phyloP scores from a whole-genome alignment of 495 filamentous ascomycete species.

The Echria macrotheca region DNA sequence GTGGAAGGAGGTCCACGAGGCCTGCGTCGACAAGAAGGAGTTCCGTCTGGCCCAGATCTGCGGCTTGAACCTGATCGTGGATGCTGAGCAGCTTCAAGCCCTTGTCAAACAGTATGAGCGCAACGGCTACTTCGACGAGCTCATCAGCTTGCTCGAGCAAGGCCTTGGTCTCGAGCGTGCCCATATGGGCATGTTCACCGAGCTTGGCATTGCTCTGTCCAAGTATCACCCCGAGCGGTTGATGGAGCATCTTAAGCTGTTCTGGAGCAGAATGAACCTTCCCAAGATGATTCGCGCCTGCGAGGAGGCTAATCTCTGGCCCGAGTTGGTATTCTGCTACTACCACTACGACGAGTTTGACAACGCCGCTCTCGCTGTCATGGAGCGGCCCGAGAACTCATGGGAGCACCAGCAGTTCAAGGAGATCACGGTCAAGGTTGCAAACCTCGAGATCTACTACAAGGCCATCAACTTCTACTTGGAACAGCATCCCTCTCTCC shows the following conservation, averaged over 20 bases:
- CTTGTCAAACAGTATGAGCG: slow-evolving; percentile 95
- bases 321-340: slow-evolving; percentile 97
- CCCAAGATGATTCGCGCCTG: slow-evolving; percentile 95
- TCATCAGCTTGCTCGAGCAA: slow-evolving; percentile 90
- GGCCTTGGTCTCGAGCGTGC: slow-evolving; percentile 87
- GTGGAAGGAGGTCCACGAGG: slow-evolving; percentile 98
- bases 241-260: slow-evolving; percentile 98
- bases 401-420: slow-evolving; percentile 99
- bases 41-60: slow-evolving; percentile 99
- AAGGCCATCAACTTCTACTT: slow-evolving; percentile 96
- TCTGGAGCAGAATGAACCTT: slow-evolving; percentile 98
- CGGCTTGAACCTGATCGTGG: slow-evolving; percentile 96
- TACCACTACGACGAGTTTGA: slow-evolving; percentile 99
- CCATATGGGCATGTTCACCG: slow-evolving; percentile 90
- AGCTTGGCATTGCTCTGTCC: slow-evolving; percentile 87
- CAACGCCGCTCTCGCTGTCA: slow-evolving; percentile 97
- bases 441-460: slow-evolving; percentile 99
- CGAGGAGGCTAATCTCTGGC: slow-evolving; percentile 96
- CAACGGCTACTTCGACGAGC: slow-evolving; percentile 97
- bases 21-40: slow-evolving; percentile 96
- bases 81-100: slow-evolving; percentile 91
- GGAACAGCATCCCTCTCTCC: slow-evolving; percentile 87
- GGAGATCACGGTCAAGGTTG: slow-evolving; percentile 96
- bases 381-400: slow-evolving; percentile 96
- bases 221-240: slow-evolving; percentile 95